Evolutionary conservation across 306 rosid species (phyloP), one percentile per base, ranked within the genome.

Genomic region (Pterocarpus macrocarpus): DNA sequence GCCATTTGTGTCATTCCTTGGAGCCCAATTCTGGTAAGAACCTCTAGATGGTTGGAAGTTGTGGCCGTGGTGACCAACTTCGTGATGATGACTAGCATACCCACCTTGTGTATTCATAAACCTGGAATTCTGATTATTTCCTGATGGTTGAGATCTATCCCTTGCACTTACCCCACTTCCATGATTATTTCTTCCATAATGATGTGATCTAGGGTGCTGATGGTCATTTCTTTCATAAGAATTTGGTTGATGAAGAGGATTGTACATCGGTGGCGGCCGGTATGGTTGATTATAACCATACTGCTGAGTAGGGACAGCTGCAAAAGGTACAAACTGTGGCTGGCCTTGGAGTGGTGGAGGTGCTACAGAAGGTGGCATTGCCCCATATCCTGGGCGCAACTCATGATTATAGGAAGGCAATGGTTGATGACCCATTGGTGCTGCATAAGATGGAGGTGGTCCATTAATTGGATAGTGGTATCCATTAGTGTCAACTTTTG

Each of bases 141-240:
- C 91, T 15, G 91, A 80, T 14, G 83, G 85, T 66, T 85, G 85
- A 75, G 82, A 82, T 2, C 69, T 82, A 55, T 84, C 81, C 77
- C 87, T 85, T 15, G 59, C 52, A 63, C 63, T 79, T 56, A 75
- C 86, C 7, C 82, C 88, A 45, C 53, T 52, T 55, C 81, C 71
- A 56, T 83, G 89, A 67, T 58, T 69, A 16, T 85, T 81, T 80
- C 92, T 87, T 76, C 83, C 92, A 62, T 86, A 81, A 76, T 85
- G 74, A 69, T 84, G 91, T 67, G 91, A 35, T 78, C 89, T 68
- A 55, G 56, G 52, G 45, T 69, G 87, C 12, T 68, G 76, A 66
- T 82, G 78, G 73, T 77, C 80, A 85, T 85, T 80, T 77, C 92
- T 84, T 72, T 73, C 93, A 56, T 86, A 84, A 64, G 87, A 73